Evolutionary conservation across 2,329 filamentous ascomycete genomes (phyloP).

Genomic region (Parastagonospora nodorum): DNA sequence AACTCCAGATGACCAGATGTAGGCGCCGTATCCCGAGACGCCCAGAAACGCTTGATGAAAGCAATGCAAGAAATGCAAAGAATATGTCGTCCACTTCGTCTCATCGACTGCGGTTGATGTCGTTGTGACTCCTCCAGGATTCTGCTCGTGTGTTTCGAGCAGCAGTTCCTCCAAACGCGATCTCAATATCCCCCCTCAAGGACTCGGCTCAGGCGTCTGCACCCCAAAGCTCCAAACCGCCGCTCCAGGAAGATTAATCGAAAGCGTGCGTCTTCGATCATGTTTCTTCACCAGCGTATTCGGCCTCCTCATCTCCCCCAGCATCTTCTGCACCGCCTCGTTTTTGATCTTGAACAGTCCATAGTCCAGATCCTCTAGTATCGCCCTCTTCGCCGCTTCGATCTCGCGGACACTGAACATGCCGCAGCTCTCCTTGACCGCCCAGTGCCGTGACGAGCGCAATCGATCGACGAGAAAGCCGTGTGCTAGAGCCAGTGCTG

Average conservation of each 20-base stretch:
- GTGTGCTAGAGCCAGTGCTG: constrained; percentile 42
- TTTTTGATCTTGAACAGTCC: constrained; percentile 41
- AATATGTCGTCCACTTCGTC: neutral
- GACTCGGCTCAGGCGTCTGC: constrained; percentile 48
- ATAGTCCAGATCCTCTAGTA: constrained; percentile 46
- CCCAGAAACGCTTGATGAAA: neutral
- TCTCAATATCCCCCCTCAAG: constrained; percentile 24
- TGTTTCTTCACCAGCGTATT: constrained; percentile 11
- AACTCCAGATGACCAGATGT: no score
- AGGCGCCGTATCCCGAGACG: neutral
- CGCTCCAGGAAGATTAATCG: constrained; percentile 32
- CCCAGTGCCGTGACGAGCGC: constrained; percentile 41
- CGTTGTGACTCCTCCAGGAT: no score
- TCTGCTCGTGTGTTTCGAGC: no score
- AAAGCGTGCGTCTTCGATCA: constrained; percentile 28
- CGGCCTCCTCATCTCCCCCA: constrained; percentile 37
- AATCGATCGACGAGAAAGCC: constrained; percentile 41
- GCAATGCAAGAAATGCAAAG: neutral
- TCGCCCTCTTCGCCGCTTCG: constrained; percentile 38
- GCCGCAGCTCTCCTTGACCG: constrained; percentile 27
- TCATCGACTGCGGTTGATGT: no score
- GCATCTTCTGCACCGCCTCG: constrained; percentile 37
- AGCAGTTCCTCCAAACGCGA: neutral
- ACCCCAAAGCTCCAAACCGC: constrained; percentile 40
- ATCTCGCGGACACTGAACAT: constrained; percentile 37